A percentile compares a stretch with the other conserved stretches of the same genome.
These are phyloP conservation scores for Neurospora sp. DNA, from an alignment of 495 filamentous ascomycete species.

Conservation along the genomic window DNA sequence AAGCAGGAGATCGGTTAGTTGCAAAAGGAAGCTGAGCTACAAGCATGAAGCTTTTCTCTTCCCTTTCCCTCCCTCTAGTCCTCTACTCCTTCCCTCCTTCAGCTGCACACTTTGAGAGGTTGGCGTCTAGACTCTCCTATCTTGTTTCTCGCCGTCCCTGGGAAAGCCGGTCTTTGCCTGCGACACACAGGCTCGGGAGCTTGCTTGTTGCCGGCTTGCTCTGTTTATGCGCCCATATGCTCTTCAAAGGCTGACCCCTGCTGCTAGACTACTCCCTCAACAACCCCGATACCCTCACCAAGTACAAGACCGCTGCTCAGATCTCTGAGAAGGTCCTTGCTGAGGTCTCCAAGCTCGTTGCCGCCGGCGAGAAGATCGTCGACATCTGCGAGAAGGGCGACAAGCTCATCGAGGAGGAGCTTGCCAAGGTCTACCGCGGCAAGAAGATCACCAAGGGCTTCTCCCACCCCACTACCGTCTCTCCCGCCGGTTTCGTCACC, in stretches of 20 bases:
- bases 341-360: conserved; percentile 68
- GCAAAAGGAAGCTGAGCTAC: neutral
- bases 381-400: conserved; percentile 92
- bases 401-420: conserved; percentile 85
- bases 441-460: conserved; percentile 94
- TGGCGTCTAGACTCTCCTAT: neutral
- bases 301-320: conserved; percentile 91
- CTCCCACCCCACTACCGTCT: conserved; percentile 90
- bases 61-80: neutral
- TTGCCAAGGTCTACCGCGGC: conserved; percentile 92
- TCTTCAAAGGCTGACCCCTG: conserved; percentile 5
- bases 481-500: conserved; percentile 86
- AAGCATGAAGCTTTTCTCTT: neutral
- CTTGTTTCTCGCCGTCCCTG: neutral
- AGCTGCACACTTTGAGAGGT: neutral
- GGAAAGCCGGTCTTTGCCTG: neutral
- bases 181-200: neutral
- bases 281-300: conserved; percentile 96
- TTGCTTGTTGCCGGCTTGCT: neutral
- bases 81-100: neutral
- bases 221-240: neutral
- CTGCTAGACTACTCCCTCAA: conserved; percentile 77
- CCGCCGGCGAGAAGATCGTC: conserved; percentile 82
- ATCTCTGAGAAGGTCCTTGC: conserved; percentile 94
- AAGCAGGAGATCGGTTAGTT: conserved; percentile 33